phyloP scores from a whole-genome alignment of 108 stramenopile genomes.

The Aurantiochytrium sp. region DNA sequence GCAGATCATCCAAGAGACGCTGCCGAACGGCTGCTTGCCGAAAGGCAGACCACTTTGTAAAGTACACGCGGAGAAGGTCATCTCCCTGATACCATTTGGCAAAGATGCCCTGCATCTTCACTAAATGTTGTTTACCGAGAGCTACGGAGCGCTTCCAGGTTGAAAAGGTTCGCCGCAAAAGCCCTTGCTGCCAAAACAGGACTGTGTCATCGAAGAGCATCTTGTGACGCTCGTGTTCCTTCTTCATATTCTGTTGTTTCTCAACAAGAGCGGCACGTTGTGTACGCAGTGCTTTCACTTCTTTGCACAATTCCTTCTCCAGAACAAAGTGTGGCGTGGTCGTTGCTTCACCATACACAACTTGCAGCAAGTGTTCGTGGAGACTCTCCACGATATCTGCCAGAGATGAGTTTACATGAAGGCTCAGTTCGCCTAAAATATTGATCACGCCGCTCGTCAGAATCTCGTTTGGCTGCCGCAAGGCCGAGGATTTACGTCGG shows the following conservation, averaged over 20 bases:
- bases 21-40: not conserved
- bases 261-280: not conserved
- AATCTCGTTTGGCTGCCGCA: not conserved
- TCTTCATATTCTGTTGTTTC: not conserved
- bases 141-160: not conserved
- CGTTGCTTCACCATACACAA: not conserved
- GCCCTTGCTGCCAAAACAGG: not conserved
- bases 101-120: not conserved
- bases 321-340: not conserved
- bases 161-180: not conserved
- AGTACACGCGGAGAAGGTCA: not conserved
- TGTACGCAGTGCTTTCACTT: not conserved
- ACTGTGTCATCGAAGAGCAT: not conserved
- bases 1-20: not conserved
- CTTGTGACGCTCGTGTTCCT: not conserved
- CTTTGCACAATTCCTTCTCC: not conserved
- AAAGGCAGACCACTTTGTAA: not conserved
- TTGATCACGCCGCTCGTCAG: not conserved
- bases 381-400: not conserved
- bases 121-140: not conserved
- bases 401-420: not conserved
- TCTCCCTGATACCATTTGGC: conserved; percentile 9
- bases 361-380: not conserved
- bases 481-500: not conserved
- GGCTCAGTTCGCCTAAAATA: not conserved